phyloP scores from a whole-genome alignment of 2,329 filamentous ascomycete genomes.

The Claviceps arundinis region DNA sequence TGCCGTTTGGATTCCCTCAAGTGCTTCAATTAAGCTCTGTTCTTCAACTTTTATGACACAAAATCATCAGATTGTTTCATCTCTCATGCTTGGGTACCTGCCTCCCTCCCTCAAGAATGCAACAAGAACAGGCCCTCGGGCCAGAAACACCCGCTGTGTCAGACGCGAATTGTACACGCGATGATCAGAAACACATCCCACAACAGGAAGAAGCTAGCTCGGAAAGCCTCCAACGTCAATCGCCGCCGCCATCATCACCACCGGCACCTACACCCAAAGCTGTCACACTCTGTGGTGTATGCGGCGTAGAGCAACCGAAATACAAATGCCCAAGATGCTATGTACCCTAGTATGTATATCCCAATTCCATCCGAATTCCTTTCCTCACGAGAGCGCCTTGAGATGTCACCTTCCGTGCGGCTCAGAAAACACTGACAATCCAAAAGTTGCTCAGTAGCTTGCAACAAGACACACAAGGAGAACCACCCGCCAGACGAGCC shows the following conservation, averaged over 20 bases:
- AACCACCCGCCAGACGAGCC: constrained; percentile 31
- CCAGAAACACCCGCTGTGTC: neutral
- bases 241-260: neutral
- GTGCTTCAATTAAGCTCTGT: too few species aligned
- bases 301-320: constrained; percentile 36
- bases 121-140: neutral
- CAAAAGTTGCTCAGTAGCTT: constrained; percentile 41
- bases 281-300: constrained; percentile 34
- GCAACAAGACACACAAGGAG: constrained; percentile 38
- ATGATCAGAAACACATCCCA: neutral
- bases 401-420: neutral
- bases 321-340: constrained; percentile 51
- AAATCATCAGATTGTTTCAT: neutral
- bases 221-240: neutral
- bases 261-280: neutral
- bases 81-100: neutral
- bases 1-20: too few species aligned
- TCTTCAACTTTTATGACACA: neutral
- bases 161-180: neutral
- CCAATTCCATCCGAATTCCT: neutral
- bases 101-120: neutral
- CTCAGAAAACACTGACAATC: neutral
- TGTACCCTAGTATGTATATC: constrained; percentile 39
- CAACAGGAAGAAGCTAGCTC: neutral
- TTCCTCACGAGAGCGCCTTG: neutral